These are phyloP conservation scores for Amphirosellinia nigrospora DNA, from an alignment of 495 filamentous ascomycete genomes.

Conservation along the genomic window DNA sequence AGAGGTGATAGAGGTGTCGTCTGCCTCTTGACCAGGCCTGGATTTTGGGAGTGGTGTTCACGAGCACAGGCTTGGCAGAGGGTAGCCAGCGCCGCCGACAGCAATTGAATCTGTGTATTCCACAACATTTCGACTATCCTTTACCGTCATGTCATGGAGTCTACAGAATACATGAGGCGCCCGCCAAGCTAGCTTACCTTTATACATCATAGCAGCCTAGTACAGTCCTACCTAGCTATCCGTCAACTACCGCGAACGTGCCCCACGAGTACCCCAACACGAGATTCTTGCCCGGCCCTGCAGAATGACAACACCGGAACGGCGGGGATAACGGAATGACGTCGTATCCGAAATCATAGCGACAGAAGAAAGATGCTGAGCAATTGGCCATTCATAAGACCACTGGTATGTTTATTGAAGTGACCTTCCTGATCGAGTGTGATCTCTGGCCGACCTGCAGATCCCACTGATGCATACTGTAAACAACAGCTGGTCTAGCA, in stretches of 20 bases:
- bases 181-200: conserved; percentile 1
- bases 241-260: not conserved
- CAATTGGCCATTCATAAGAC: conserved; percentile 8
- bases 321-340: conserved; percentile 6
- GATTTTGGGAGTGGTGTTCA: conserved; percentile 21
- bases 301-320: conserved; percentile 18
- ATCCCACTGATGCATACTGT: conserved; percentile 14
- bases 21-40: conserved; percentile 26
- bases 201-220: conserved; percentile 2
- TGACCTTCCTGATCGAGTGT: conserved; percentile 26
- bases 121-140: conserved; percentile 13
- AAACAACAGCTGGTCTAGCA: not conserved
- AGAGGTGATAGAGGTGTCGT: conserved; percentile 34
- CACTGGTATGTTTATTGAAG: conserved; percentile 4
- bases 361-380: not conserved
- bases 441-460: conserved; percentile 16
- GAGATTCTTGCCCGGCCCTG: not conserved
- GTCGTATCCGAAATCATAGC: conserved; percentile 4
- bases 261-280: conserved; percentile 12
- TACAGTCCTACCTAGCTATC: not conserved
- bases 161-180: not conserved
- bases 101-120: conserved; percentile 12
- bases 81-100: conserved; percentile 10
- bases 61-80: conserved; percentile 30
- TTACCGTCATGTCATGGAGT: not conserved